Evolutionary conservation across 2,329 filamentous ascomycete genomes (phyloP).

Genomic region (Ceratocystis ficicola): DNA sequence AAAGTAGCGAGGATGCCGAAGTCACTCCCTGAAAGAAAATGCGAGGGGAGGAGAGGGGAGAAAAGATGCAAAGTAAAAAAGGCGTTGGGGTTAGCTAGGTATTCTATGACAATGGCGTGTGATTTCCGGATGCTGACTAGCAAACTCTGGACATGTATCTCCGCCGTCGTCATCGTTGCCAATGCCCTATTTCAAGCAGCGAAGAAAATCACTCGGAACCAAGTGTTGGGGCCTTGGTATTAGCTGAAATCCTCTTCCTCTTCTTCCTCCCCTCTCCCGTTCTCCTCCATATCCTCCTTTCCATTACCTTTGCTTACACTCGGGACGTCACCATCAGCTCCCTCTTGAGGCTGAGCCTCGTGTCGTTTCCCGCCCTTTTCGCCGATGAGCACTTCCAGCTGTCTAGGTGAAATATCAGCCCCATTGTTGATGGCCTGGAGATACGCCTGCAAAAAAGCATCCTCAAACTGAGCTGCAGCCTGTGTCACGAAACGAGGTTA

Average conservation of each 20-base stretch:
- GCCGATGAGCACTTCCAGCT: not conserved
- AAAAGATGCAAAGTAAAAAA: not conserved
- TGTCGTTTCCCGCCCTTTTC: not conserved
- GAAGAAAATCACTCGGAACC: conserved; percentile 2
- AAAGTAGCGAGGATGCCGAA: conserved; percentile 4
- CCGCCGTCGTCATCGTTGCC: not conserved
- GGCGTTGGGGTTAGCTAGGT: not conserved
- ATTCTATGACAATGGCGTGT: not conserved
- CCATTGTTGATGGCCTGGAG: conserved; percentile 9
- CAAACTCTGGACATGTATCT: not conserved
- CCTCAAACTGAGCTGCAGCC: conserved; percentile 9
- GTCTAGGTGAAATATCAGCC: conserved; percentile 13
- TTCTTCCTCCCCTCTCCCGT: conserved; percentile 9
- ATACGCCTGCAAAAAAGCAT: conserved; percentile 15
- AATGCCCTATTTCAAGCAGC: not conserved
- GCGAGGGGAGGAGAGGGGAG: not conserved
- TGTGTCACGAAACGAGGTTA: not conserved
- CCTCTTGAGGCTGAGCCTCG: not conserved
- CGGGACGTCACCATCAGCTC: not conserved
- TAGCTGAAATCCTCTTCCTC: conserved; percentile 19
- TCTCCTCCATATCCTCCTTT: not conserved
- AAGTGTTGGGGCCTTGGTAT: not conserved
- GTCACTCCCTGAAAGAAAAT: not conserved
- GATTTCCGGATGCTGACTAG: not conserved
- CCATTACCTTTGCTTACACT: not conserved